A percentile compares a stretch with the other conserved stretches of the same genome.
phyloP scores from a whole-genome alignment of 192 early-diverging fungal genomes.

The Lunasporangiospora selenospora region DNA sequence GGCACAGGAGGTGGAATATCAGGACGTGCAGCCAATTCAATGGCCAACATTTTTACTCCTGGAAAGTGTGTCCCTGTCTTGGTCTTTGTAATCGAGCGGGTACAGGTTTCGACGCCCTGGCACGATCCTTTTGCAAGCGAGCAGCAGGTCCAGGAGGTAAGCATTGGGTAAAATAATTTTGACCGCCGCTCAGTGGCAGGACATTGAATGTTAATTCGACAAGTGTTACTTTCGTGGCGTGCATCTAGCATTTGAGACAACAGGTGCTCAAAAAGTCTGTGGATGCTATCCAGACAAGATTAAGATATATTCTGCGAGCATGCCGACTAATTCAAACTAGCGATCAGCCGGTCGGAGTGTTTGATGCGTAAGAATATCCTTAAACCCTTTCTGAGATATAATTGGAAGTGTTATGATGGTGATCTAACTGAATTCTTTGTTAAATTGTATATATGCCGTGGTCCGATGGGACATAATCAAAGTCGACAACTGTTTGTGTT shows the following conservation, averaged over 20 bases:
- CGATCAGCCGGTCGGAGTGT: constrained; percentile 14
- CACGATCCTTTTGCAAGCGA: constrained; percentile 23
- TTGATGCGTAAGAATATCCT: constrained; percentile 25
- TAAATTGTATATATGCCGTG: too few species aligned
- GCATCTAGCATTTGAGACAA: constrained; percentile 23
- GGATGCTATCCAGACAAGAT: constrained; percentile 28
- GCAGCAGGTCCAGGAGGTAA: constrained; percentile 28
- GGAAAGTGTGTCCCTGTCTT: constrained; percentile 36
- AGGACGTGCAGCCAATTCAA: constrained; percentile 3
- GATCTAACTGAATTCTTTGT: too few species aligned
- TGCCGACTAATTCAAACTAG: constrained; percentile 30
- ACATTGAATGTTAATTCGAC: too few species aligned
- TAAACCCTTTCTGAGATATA: too few species aligned
- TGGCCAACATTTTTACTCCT: constrained; percentile 20
- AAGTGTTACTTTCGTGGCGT: too few species aligned
- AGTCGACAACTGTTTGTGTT: constrained; percentile 45
- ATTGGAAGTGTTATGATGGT: too few species aligned
- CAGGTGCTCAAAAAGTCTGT: constrained; percentile 40
- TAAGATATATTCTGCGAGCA: constrained; percentile 34
- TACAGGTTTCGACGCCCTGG: constrained; percentile 21
- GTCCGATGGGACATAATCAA: too few species aligned
- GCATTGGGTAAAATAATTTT: neutral
- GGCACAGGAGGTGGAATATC: neutral
- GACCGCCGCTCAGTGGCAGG: too few species aligned
- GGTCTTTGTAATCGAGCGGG: constrained; percentile 38